Percentiles rank a stretch among this genome's conserved stretches.
phyloP scores from a whole-genome alignment of 2,329 filamentous ascomycete genomes.

The Zalaria obscura region DNA sequence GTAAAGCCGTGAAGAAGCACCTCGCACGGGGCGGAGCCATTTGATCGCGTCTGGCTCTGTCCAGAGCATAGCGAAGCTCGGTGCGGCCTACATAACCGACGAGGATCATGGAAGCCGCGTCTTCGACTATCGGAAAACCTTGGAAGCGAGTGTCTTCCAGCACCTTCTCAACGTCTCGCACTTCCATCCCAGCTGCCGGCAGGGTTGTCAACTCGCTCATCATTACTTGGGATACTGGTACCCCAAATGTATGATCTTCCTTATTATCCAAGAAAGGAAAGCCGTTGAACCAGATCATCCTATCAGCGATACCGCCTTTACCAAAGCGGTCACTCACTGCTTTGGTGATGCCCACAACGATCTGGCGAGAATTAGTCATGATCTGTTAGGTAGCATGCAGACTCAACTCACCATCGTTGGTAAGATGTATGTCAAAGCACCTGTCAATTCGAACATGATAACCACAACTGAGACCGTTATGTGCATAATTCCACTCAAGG shows the following conservation, averaged over 20 bases:
- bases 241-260: conserved; percentile 91
- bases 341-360: conserved; percentile 94
- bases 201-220: conserved; percentile 60
- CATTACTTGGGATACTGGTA: conserved; percentile 86
- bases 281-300: conserved; percentile 98
- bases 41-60: conserved; percentile 58
- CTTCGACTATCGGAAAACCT: conserved; percentile 83
- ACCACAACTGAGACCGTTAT: conserved; percentile 93
- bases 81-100: conserved; percentile 88
- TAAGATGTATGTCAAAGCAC: conserved; percentile 91
- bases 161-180: conserved; percentile 64
- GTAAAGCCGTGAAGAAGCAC: conserved; percentile 48
- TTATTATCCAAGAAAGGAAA: conserved; percentile 96
- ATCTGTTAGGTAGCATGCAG: neutral
- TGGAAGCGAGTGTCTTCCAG: conserved; percentile 71
- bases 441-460: conserved; percentile 98
- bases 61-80: conserved; percentile 80
- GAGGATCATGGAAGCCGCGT: conserved; percentile 53
- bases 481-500: conserved; percentile 94
- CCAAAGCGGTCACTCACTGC: conserved; percentile 80
- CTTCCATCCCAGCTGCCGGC: conserved; percentile 56
- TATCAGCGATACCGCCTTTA: conserved; percentile 93
- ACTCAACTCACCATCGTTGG: conserved; percentile 62
- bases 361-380: conserved; percentile 27
- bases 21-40: conserved; percentile 51